A percentile compares a stretch with the other conserved stretches of the same genome.
phyloP scores from a whole-genome alignment of 371 early-diverging fungal species.

The Mortierella sp. region DNA sequence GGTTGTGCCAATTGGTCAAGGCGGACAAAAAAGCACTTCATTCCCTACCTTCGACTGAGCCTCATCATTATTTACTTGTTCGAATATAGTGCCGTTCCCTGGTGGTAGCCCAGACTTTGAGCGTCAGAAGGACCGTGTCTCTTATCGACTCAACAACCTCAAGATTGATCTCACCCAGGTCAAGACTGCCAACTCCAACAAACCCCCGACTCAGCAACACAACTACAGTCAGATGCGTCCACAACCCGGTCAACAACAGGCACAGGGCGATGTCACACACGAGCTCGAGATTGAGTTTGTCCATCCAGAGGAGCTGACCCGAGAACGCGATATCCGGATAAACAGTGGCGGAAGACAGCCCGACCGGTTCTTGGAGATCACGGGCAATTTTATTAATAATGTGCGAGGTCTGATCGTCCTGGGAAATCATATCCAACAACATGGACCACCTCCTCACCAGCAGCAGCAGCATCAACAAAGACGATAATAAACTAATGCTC shows the following conservation, averaged over 20 bases:
- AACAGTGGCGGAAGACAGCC: constrained; percentile 56
- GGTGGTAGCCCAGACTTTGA: constrained; percentile 59
- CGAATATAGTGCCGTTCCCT: constrained; percentile 54
- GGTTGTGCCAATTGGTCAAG: too few species aligned
- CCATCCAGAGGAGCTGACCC: constrained; percentile 57
- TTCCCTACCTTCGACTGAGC: not conserved
- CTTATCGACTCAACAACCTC: constrained; percentile 80
- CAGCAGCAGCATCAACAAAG: constrained; percentile 19
- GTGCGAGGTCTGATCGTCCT: constrained; percentile 52
- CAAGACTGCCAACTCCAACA: constrained; percentile 53
- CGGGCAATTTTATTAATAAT: constrained; percentile 72
- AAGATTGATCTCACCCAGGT: constrained; percentile 85
- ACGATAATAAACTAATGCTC: constrained; percentile 5
- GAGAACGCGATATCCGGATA: constrained; percentile 56
- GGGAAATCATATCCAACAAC: constrained; percentile 19
- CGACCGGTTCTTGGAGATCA: constrained; percentile 64
- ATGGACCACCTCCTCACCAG: constrained; percentile 15
- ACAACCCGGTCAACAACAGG: not conserved
- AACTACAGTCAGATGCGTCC: constrained; percentile 44
- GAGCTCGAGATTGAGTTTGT: constrained; percentile 75
- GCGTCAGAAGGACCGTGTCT: constrained; percentile 81
- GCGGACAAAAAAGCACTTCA: constrained; percentile 4
- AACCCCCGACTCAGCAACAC: not conserved
- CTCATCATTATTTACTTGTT: not conserved
- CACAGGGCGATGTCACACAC: constrained; percentile 61